phyloP scores from a whole-genome alignment of 1,284 basidiomycete genomes.

The Anthracocystis walkeri region DNA sequence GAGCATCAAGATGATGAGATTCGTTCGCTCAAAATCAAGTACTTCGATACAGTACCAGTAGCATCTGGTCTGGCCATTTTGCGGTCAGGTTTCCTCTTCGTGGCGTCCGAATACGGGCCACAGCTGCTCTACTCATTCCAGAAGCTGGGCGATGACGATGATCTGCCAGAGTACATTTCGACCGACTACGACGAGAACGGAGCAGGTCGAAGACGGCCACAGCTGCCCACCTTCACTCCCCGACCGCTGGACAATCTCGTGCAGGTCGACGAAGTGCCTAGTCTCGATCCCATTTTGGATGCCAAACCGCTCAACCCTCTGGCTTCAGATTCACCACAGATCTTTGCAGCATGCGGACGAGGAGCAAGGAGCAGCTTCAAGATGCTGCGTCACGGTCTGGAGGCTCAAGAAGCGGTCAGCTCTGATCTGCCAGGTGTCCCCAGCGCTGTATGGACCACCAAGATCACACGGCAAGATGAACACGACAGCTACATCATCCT shows the following conservation, averaged over 20 bases:
- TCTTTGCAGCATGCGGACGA: constrained; percentile 64
- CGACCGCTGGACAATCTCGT: constrained; percentile 64
- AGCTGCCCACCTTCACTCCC: constrained; percentile 63
- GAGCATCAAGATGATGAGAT: constrained; percentile 69
- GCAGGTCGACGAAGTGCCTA: constrained; percentile 60
- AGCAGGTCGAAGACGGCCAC: constrained; percentile 35
- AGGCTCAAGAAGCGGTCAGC: constrained; percentile 67
- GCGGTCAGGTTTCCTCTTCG: constrained; percentile 67
- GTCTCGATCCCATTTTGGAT: constrained; percentile 66
- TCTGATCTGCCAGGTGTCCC: constrained; percentile 68
- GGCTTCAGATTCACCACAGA: constrained; percentile 64
- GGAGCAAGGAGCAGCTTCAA: constrained; percentile 66
- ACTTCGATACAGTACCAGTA: constrained; percentile 69
- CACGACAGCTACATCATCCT: constrained; percentile 68
- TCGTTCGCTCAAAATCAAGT: constrained; percentile 65
- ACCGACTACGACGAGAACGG: constrained; percentile 58
- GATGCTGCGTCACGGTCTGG: constrained; percentile 67
- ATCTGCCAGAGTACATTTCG: constrained; percentile 61
- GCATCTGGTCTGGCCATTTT: constrained; percentile 62
- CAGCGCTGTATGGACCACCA: constrained; percentile 66
- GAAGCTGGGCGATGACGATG: constrained; percentile 69
- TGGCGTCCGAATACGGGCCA: constrained; percentile 63
- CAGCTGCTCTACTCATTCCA: constrained; percentile 68
- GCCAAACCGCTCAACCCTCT: constrained; percentile 63
- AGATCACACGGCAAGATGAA: constrained; percentile 59